Percentiles rank a stretch among this genome's conserved stretches.
phyloP scores from a whole-genome alignment of 345 rosid genomes.

The Durio zibethinus region DNA sequence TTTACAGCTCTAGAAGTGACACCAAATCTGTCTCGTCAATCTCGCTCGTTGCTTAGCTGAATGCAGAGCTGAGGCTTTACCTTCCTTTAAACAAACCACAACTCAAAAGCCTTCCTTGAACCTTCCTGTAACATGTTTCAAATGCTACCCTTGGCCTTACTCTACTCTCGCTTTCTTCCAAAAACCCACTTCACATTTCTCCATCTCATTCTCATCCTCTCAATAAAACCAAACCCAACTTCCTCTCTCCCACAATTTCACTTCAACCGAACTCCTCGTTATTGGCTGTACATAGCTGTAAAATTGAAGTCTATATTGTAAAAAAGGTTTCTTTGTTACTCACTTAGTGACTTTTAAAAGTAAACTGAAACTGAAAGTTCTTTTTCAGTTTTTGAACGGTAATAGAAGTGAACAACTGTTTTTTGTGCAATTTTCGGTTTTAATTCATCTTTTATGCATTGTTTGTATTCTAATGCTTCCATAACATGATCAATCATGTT shows the following conservation, averaged over 20 bases:
- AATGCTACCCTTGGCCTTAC: constrained; percentile 49
- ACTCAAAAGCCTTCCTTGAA: constrained; percentile 40
- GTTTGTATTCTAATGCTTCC: background rate
- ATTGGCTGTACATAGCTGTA: constrained; percentile 88
- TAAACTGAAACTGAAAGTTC: background rate
- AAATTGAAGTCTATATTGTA: constrained; percentile 86
- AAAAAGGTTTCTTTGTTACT: constrained; percentile 6
- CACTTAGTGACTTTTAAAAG: background rate
- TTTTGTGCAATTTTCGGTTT: background rate
- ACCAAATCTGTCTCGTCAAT: background rate
- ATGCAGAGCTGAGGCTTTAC: background rate
- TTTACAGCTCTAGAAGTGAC: too few relatives aligned
- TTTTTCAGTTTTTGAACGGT: background rate
- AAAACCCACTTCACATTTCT: constrained; percentile 25
- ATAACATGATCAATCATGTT: background rate
- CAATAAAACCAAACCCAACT: constrained; percentile 27
- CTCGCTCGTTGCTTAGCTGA: background rate
- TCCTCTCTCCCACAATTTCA: constrained; percentile 50
- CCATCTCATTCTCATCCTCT: constrained; percentile 33
- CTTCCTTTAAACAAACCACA: background rate
- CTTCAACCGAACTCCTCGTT: constrained; percentile 75
- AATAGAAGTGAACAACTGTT: background rate
- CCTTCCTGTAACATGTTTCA: constrained; percentile 50
- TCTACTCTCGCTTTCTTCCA: constrained; percentile 28
- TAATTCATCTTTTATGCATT: background rate